These are phyloP conservation scores for Cynara cardunculus DNA, from an alignment of 129 eudicot genomes.

Conservation along the genomic window DNA sequence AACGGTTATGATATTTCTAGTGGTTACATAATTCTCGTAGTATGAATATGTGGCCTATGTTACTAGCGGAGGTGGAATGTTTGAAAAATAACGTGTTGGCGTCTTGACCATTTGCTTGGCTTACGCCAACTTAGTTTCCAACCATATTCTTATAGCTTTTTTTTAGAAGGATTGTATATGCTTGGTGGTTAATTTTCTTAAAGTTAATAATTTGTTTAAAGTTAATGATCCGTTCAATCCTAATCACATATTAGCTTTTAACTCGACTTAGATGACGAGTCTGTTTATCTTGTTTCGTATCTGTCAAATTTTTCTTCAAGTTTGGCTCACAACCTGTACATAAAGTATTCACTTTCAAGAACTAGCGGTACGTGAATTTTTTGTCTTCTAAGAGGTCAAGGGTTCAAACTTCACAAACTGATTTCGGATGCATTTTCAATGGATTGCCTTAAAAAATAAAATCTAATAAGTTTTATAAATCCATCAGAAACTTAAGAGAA, in stretches of 20 bases:
- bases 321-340: neutral
- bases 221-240: neutral
- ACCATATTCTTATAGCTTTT: neutral
- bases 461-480: too few relatives aligned
- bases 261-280: neutral
- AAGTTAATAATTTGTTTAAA: neutral
- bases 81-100: neutral
- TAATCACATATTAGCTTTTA: neutral
- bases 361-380: too few relatives aligned
- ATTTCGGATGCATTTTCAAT: too few relatives aligned
- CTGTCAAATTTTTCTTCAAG: neutral
- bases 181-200: too few relatives aligned
- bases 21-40: neutral
- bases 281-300: neutral
- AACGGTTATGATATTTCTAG: neutral
- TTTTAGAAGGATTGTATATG: neutral
- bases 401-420: too few relatives aligned
- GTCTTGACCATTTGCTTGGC: neutral
- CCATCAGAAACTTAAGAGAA: too few relatives aligned
- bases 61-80: neutral
- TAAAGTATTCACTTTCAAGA: neutral
- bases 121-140: neutral
- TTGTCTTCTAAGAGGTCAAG: too few relatives aligned
- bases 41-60: neutral
- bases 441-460: too few relatives aligned